These are phyloP conservation scores for Batkoa obscura DNA, from an alignment of 371 early-diverging fungal species.

Conservation along the genomic window DNA sequence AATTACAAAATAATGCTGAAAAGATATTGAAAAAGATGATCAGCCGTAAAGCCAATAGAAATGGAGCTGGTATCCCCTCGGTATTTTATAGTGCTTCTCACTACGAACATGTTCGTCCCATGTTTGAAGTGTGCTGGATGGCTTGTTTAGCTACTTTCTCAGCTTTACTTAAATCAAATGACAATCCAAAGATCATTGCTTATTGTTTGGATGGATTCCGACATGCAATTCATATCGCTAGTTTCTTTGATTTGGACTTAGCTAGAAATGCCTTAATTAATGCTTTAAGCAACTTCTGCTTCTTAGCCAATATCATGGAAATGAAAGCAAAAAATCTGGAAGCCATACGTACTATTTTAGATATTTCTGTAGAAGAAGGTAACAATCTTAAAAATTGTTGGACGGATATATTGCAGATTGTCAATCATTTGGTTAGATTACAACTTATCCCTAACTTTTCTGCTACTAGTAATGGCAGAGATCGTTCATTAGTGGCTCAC, in stretches of 20 bases:
- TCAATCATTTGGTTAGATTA: slow-evolving; percentile 66
- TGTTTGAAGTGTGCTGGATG: slow-evolving; percentile 89
- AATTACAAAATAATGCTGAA: neutral
- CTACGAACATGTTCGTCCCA: slow-evolving; percentile 70
- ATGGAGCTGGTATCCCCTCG: slow-evolving; percentile 13
- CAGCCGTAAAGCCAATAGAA: slow-evolving; percentile 12
- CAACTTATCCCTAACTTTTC: slow-evolving; percentile 27
- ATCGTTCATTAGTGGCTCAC: slow-evolving; percentile 7
- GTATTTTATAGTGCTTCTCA: slow-evolving; percentile 50
- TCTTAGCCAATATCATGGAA: slow-evolving; percentile 55
- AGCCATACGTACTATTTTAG: slow-evolving; percentile 63
- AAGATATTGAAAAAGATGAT: neutral
- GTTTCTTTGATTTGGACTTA: slow-evolving; percentile 69
- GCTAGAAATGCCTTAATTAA: slow-evolving; percentile 79
- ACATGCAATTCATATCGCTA: slow-evolving; percentile 52
- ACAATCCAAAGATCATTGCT: slow-evolving; percentile 43
- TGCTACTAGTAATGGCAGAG: neutral
- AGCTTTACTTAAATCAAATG: slow-evolving; percentile 66
- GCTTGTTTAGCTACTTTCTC: slow-evolving; percentile 68
- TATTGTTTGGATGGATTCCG: slow-evolving; percentile 65
- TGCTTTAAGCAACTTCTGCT: slow-evolving; percentile 70
- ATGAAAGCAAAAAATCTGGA: slow-evolving; percentile 75
- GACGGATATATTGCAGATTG: slow-evolving; percentile 74
- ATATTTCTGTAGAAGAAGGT: slow-evolving; percentile 65
- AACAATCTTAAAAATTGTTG: slow-evolving; percentile 67